These are phyloP conservation scores for Borealophlyctis nickersoniae DNA, from an alignment of 192 early-diverging fungal genomes.

Conservation along the genomic window DNA sequence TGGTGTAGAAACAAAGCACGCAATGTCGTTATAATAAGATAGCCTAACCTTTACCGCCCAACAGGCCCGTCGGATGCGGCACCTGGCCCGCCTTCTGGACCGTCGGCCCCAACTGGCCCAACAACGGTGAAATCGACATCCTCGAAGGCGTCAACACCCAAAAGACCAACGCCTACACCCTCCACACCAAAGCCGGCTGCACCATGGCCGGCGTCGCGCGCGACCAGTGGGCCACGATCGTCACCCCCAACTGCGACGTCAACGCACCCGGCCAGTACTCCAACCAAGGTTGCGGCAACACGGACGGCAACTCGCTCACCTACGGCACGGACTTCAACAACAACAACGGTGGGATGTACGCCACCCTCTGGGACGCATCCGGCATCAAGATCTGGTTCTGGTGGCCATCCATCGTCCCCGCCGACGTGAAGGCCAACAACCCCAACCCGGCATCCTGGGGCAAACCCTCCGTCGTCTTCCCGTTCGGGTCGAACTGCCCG, in stretches of 20 bases:
- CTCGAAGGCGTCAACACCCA: conserved; percentile 43
- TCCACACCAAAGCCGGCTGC: conserved; percentile 38
- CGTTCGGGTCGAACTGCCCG: conserved; percentile 36
- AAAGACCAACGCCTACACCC: conserved; percentile 22
- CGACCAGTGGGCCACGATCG: conserved; percentile 3
- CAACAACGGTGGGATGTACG: conserved; percentile 41
- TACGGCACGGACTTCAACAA: conserved; percentile 37
- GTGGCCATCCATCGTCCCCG: conserved; percentile 25
- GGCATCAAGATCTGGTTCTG: conserved; percentile 46
- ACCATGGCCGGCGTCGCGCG: conserved; percentile 23
- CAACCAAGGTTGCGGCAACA: conserved; percentile 24
- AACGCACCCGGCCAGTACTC: conserved; percentile 2
- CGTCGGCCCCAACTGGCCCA: conserved; percentile 42
- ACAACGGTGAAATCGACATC: conserved; percentile 47
- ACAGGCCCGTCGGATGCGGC: conserved; percentile 48
- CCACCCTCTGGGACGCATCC: conserved; percentile 25
- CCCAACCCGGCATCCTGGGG: conserved; percentile 39
- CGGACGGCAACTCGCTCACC: conserved; percentile 5
- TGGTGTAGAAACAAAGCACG: too few relatives aligned
- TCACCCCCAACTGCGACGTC: conserved; percentile 2
- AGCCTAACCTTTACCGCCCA: neutral
- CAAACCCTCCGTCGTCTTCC: conserved; percentile 20
- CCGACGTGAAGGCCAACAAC: conserved; percentile 26
- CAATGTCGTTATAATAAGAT: neutral
- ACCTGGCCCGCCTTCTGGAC: conserved; percentile 54